A percentile compares a stretch with the other conserved stretches of the same genome.
phyloP scores from a whole-genome alignment of 2,329 filamentous ascomycete species.

The Thelonectria rubi region DNA sequence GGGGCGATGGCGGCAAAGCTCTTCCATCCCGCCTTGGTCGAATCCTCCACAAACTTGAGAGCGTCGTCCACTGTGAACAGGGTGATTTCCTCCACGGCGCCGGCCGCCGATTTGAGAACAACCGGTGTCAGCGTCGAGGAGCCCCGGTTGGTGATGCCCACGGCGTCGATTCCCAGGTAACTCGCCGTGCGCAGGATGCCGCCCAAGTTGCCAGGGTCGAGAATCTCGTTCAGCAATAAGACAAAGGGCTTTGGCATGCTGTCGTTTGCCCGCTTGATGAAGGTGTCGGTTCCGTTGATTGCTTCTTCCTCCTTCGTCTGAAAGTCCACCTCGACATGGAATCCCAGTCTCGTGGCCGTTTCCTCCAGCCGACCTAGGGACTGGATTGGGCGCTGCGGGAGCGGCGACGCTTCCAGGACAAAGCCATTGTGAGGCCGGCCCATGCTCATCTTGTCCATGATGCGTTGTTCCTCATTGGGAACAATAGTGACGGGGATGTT shows the following conservation, averaged over 20 bases:
- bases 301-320: conserved; percentile 78
- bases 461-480: conserved; percentile 66
- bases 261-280: conserved; percentile 50
- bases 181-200: conserved; percentile 88
- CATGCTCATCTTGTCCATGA: conserved; percentile 85
- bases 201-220: conserved; percentile 91
- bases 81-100: conserved; percentile 82
- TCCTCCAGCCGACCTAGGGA: conserved; percentile 62
- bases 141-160: conserved; percentile 78
- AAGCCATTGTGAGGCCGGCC: conserved; percentile 90
- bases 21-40: conserved; percentile 78
- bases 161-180: conserved; percentile 88
- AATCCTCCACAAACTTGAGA: conserved; percentile 73
- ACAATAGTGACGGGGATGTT: conserved; percentile 68
- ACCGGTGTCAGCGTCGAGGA: conserved; percentile 80
- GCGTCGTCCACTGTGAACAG: conserved; percentile 76
- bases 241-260: conserved; percentile 70
- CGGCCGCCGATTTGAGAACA: conserved; percentile 86
- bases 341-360: conserved; percentile 57
- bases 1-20: conserved; percentile 78
- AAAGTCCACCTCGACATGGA: conserved; percentile 67
- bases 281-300: conserved; percentile 74
- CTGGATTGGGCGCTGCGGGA: conserved; percentile 76
- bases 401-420: conserved; percentile 84
- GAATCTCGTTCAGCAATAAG: conserved; percentile 76